phyloP scores from a whole-genome alignment of 495 filamentous ascomycete species.

The Bathelium albidoporum region DNA sequence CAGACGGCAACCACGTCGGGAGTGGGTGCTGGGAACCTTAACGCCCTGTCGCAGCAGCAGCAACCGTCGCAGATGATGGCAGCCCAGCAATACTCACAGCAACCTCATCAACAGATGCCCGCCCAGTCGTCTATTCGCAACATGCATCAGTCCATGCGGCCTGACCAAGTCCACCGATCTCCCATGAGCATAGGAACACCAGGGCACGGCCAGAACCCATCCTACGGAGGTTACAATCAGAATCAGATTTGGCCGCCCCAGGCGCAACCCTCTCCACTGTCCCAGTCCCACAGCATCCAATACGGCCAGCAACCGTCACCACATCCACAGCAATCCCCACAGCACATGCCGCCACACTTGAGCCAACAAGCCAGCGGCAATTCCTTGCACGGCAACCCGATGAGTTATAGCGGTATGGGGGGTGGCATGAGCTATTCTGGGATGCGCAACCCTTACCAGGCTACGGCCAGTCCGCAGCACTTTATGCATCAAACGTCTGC shows the following conservation, averaged over 20 bases:
- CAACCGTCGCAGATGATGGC: conserved; percentile 47
- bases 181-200: conserved; percentile 29
- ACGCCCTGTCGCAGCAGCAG: conserved; percentile 17
- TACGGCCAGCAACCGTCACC: conserved; percentile 35
- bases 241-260: conserved; percentile 44
- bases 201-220: conserved; percentile 26
- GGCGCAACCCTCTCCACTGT: conserved; percentile 45
- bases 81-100: conserved; percentile 38
- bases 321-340: conserved; percentile 32
- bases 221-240: conserved; percentile 41
- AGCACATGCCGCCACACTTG: conserved; percentile 46
- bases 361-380: conserved; percentile 43
- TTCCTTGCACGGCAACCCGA: conserved; percentile 27
- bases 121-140: conserved; percentile 43
- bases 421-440: conserved; percentile 10
- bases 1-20: conserved; percentile 18
- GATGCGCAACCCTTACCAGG: conserved; percentile 16
- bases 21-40: conserved; percentile 15
- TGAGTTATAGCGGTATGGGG: conserved; percentile 27
- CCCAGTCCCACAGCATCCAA: conserved; percentile 35
- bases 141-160: conserved; percentile 37
- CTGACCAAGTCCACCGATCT: conserved; percentile 39
- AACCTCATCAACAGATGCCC: conserved; percentile 43
- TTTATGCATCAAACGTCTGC: conserved; percentile 11
- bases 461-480: conserved; percentile 19